These are phyloP conservation scores for Fusarium hainanense DNA, from an alignment of 2,329 filamentous ascomycete genomes.

Conservation along the genomic window DNA sequence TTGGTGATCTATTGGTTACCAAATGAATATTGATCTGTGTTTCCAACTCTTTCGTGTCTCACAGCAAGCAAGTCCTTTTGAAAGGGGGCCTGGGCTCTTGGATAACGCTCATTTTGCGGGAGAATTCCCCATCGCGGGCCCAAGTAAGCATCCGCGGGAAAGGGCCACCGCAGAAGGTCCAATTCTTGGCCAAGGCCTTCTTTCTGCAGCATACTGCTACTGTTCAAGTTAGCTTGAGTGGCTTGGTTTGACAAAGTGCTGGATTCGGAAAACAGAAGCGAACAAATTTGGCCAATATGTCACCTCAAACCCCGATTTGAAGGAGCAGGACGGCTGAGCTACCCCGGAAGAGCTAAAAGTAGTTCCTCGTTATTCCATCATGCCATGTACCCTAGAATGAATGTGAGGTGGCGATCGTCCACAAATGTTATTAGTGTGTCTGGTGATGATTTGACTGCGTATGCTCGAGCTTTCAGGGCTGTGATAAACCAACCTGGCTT, in stretches of 20 bases:
- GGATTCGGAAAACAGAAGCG: constrained; percentile 56
- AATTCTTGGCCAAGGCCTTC: constrained; percentile 18
- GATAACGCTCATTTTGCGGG: background rate
- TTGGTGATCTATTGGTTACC: constrained; percentile 42
- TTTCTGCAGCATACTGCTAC: constrained; percentile 23
- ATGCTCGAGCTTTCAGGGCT: background rate
- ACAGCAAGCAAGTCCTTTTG: constrained; percentile 23
- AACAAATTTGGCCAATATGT: constrained; percentile 49
- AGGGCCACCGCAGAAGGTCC: constrained; percentile 34
- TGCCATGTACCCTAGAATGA: background rate
- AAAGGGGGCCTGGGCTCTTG: background rate
- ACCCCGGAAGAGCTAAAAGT: constrained; percentile 5
- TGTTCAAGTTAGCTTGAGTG: constrained; percentile 14
- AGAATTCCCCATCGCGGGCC: constrained; percentile 24
- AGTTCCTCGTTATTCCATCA: constrained; percentile 5
- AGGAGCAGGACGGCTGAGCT: constrained; percentile 17
- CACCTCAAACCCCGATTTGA: constrained; percentile 30
- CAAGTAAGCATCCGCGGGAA: constrained; percentile 34
- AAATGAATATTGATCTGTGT: constrained; percentile 32
- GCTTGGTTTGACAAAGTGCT: constrained; percentile 43
- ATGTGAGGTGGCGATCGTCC: background rate
- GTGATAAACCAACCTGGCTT: background rate
- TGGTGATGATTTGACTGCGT: background rate
- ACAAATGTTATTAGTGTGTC: background rate
- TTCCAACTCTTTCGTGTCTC: constrained; percentile 29